Evolutionary conservation across 2,329 filamentous ascomycete genomes (phyloP).

Genomic region (Penicillium sp.): DNA sequence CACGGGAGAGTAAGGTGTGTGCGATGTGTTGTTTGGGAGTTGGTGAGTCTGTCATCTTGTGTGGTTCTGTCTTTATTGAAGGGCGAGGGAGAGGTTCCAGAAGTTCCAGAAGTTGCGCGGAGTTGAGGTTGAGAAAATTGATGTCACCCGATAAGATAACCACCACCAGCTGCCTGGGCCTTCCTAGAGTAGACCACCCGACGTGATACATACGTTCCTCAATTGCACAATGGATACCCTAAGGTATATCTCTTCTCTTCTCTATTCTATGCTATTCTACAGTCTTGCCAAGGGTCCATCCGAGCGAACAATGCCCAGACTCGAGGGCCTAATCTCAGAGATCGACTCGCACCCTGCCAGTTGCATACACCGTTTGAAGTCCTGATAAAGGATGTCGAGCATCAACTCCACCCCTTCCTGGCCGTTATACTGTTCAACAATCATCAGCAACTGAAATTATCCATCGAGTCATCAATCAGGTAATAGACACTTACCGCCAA

Average conservation of each 20-base stretch:
- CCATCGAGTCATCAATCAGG: background rate
- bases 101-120: no score
- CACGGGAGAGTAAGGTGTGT: slow-evolving; percentile 71
- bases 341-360: slow-evolving; percentile 31
- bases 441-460: no score
- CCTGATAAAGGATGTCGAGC: slow-evolving; percentile 35
- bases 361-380: slow-evolving; percentile 38
- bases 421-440: slow-evolving; percentile 29
- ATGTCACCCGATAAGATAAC: slow-evolving; percentile 23
- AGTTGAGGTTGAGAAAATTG: slow-evolving; percentile 13
- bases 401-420: slow-evolving; percentile 37
- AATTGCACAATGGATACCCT: no score
- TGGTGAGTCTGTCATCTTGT: slow-evolving; percentile 24
- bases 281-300: slow-evolving; percentile 28
- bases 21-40: slow-evolving; percentile 51
- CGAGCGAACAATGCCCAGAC: slow-evolving; percentile 23
- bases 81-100: no score
- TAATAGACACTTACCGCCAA: slow-evolving; percentile 32
- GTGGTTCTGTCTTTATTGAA: background rate
- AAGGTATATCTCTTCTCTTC: background rate
- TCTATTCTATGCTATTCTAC: slow-evolving; percentile 4
- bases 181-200: no score
- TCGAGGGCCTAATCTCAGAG: slow-evolving; percentile 28
- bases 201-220: no score
- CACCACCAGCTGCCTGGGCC: no score